Evolutionary conservation across 305 asterid genomes (phyloP), one percentile per base, ranked within the genome.

Genomic region (Fraxinus latifolia): DNA sequence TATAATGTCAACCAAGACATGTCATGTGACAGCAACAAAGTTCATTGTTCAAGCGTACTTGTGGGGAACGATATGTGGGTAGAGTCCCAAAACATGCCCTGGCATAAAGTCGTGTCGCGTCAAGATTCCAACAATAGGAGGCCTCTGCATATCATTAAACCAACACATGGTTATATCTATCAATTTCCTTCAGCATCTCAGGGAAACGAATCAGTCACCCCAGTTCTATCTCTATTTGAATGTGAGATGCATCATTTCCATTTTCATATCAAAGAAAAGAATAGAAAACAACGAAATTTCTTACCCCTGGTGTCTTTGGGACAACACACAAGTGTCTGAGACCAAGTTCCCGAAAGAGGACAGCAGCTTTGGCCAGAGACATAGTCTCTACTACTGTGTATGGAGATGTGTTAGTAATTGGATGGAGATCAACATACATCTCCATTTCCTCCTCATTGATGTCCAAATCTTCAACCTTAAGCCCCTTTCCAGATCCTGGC

Each of bases 331-430:
- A 72, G 62, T 50, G 62, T 50, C 62, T 50, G 23, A 50, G 62
- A 50, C 62, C 62, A 50, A 50, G 62, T 50, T 89, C 92, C 19
- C 97, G 92, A 19, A 95, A 95, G 32, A 95, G 92, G 31, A 93
- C 77, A 42, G 98, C 97, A 83, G 99, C 98, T 90, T 95, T 95
- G 73, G 99, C 98, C 36, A 95, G 92, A 79, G 99, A 95, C 98
- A 95, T 95, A 12, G 95, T 88, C 86, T 95, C 99, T 25, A 94
- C 95, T 8, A 94, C 99, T 44, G 93, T 94, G 84, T 94, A 93
- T 0, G 99, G 99, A 17, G 99, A 95, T 53, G 97, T 87, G 79
- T 94, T 95, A 5, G 96, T 91, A 14, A 95, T 90, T 4, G 99
- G 97, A 87, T 93, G 99, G 21, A 95, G 93, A 89, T 95, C 98